Conservation (phyloP, 352 stramenopile genomes). For the Elongisporangium prolatum region DNA sequence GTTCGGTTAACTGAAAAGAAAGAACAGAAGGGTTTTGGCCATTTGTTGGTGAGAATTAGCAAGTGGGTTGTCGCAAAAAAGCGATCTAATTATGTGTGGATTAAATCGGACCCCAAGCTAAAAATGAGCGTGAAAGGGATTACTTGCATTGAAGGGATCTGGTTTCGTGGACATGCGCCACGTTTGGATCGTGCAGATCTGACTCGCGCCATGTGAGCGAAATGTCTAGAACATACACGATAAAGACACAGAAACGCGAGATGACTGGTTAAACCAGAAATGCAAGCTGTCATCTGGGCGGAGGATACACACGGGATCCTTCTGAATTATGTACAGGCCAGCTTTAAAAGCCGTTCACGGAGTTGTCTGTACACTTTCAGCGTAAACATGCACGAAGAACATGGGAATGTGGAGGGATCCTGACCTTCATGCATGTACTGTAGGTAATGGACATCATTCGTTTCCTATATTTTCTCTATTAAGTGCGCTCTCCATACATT, state of each 20-base stretch:
- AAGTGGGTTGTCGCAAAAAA: not conserved
- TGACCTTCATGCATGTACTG: not conserved
- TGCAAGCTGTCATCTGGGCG: not conserved
- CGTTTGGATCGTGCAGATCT: not conserved
- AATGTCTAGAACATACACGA: not conserved
- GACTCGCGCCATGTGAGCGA: not conserved
- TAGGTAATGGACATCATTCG: not conserved
- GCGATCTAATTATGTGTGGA: not conserved
- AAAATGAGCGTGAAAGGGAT: not conserved
- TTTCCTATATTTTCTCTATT: not conserved
- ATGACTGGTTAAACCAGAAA: not conserved
- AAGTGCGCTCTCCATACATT: not conserved
- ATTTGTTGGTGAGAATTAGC: not conserved
- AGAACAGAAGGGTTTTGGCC: not conserved
- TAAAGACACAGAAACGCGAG: not conserved
- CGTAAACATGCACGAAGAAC: not conserved
- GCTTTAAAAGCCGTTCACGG: not conserved
- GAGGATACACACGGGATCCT: not conserved
- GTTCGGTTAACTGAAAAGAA: conserved; percentile 1
- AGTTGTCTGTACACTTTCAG: not conserved
- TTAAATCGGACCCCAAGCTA: not conserved
- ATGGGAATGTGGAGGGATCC: not conserved
- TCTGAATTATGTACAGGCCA: not conserved
- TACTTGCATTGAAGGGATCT: not conserved
- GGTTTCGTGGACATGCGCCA: not conserved